Conservation (phyloP, 192 early-diverging fungal genomes). For the Umbelopsis ramanniana region DNA sequence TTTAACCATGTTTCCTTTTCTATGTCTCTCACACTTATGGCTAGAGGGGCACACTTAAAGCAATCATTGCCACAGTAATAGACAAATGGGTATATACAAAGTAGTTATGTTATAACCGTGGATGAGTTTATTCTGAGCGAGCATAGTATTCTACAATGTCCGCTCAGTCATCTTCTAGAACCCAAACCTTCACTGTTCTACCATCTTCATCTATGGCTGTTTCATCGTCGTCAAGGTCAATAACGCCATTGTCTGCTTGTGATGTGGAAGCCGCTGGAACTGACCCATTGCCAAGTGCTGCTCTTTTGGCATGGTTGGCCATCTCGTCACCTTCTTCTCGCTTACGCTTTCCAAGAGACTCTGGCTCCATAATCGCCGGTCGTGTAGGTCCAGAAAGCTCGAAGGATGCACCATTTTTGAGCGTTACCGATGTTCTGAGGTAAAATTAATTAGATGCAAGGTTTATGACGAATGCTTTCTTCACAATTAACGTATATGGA, state of each 20-base stretch:
- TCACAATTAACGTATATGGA: background rate
- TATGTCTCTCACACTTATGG: no score
- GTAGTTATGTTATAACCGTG: background rate
- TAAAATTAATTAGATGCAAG: background rate
- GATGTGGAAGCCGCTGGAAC: background rate
- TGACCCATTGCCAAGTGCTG: background rate
- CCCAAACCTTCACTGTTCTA: slow-evolving; percentile 17
- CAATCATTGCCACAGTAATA: background rate
- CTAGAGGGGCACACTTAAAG: no score
- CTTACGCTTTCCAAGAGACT: background rate
- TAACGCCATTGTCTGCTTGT: background rate
- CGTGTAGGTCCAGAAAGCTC: slow-evolving; percentile 1
- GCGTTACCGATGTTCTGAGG: background rate
- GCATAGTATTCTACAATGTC: background rate
- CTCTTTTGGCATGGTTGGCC: background rate
- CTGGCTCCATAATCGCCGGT: background rate
- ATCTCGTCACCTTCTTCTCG: background rate
- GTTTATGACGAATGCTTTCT: no score
- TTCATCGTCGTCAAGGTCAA: slow-evolving; percentile 8
- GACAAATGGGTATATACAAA: background rate
- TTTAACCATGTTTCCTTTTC: no score
- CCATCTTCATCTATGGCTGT: slow-evolving; percentile 16
- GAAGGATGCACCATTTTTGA: background rate
- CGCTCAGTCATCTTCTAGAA: slow-evolving; percentile 10
- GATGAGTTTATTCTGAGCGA: background rate